Evolutionary conservation across 2,329 filamentous ascomycete species (phyloP).

Genomic region (Alternaria consortialis): DNA sequence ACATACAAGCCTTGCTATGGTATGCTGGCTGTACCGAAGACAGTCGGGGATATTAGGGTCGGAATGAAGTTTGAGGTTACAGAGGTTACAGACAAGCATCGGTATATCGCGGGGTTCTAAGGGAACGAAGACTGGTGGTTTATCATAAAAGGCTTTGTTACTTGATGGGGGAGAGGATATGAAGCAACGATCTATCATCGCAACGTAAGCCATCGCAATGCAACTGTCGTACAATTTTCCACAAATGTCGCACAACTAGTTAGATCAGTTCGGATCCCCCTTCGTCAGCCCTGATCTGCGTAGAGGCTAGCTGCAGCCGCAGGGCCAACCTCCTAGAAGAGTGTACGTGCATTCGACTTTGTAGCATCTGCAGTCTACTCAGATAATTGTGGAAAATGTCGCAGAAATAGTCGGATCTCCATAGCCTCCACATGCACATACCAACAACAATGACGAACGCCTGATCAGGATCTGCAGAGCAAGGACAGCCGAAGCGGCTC

Average conservation of each 20-base stretch:
- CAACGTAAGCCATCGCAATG: neutral
- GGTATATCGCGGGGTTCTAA: conserved; percentile 57
- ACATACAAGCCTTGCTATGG: conserved; percentile 73
- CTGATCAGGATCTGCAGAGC: neutral
- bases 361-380: neutral
- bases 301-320: neutral
- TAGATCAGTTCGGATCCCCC: neutral
- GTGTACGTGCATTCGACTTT: neutral
- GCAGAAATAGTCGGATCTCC: neutral
- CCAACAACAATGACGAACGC: neutral
- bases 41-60: conserved; percentile 65
- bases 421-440: neutral
- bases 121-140: neutral
- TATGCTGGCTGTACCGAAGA: conserved; percentile 69
- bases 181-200: neutral
- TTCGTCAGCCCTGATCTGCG: neutral
- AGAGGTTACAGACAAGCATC: conserved; percentile 66
- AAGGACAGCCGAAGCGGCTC: conserved; percentile 2
- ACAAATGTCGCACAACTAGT: neutral
- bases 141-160: neutral
- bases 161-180: neutral
- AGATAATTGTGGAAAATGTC: neutral
- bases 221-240: neutral
- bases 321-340: neutral
- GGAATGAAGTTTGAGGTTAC: conserved; percentile 68